These are phyloP conservation scores for Circinella umbellata DNA, from an alignment of 371 early-diverging fungal species.

Conservation along the genomic window DNA sequence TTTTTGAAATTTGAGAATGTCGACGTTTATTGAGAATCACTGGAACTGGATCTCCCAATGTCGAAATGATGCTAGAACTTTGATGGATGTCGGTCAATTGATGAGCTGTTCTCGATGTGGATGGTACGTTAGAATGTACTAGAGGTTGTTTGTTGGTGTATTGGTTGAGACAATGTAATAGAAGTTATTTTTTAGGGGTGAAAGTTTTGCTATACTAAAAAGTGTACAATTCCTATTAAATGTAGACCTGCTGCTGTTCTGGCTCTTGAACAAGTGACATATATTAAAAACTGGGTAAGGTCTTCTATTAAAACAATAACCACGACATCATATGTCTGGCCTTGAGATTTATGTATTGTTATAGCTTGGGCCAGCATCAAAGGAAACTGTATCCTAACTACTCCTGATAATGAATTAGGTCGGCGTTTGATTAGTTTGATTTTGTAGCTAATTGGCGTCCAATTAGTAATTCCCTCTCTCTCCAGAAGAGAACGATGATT, in stretches of 20 bases:
- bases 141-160: too few species aligned
- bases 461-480: neutral
- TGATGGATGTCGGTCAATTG: too few species aligned
- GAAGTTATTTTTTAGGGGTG: too few species aligned
- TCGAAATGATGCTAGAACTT: too few species aligned
- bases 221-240: too few species aligned
- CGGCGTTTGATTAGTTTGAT: neutral
- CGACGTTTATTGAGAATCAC: too few species aligned
- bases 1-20: too few species aligned
- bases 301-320: neutral
- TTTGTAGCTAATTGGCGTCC: neutral
- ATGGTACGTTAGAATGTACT: too few species aligned
- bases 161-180: too few species aligned
- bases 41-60: too few species aligned
- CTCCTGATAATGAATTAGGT: neutral
- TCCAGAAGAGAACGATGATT: neutral
- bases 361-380: neutral
- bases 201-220: too few species aligned
- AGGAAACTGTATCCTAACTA: neutral
- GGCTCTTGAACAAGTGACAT: neutral
- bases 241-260: neutral
- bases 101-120: too few species aligned
- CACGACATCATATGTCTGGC: neutral
- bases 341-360: constrained; percentile 5
- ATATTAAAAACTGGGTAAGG: neutral